A percentile compares a stretch with the other conserved stretches of the same genome.
phyloP scores from a whole-genome alignment of 305 asterid genomes.

The Plantago coronopus region DNA sequence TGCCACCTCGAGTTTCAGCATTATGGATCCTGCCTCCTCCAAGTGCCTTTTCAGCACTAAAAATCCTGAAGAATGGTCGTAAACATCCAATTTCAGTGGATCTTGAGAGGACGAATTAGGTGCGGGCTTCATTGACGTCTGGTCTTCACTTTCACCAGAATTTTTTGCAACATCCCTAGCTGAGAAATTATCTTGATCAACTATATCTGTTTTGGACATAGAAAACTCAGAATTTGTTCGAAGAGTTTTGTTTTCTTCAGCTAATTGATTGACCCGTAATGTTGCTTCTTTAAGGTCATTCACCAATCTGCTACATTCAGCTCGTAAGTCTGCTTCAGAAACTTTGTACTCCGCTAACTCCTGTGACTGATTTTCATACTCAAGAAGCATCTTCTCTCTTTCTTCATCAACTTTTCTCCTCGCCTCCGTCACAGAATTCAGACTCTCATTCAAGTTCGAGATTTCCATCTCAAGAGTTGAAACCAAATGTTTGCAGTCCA shows the following conservation, averaged over 20 bases:
- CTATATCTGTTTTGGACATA: constrained; percentile 36
- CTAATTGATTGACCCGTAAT: constrained; percentile 42
- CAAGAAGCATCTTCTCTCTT: constrained; percentile 33
- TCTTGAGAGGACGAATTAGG: constrained; percentile 30
- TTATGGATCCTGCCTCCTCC: constrained; percentile 46
- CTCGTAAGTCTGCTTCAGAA: constrained; percentile 44
- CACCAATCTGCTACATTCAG: constrained; percentile 43
- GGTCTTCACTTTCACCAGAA: constrained; percentile 28
- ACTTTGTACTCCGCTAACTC: constrained; percentile 42
- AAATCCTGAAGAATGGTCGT: constrained; percentile 39
- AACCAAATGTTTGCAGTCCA: constrained; percentile 38
- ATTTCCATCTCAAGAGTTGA: constrained; percentile 56
- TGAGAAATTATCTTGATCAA: constrained; percentile 29
- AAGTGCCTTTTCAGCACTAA: constrained; percentile 46
- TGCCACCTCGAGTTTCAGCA: constrained; percentile 69
- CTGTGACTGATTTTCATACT: constrained; percentile 44
- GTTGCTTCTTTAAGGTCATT: constrained; percentile 54
- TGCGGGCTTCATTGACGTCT: constrained; percentile 23
- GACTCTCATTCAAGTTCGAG: constrained; percentile 35
- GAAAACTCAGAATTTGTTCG: constrained; percentile 47
- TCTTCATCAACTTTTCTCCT: constrained; percentile 55
- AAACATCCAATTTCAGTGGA: constrained; percentile 30
- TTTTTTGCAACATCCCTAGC: constrained; percentile 34
- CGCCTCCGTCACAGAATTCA: constrained; percentile 42
- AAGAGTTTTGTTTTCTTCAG: constrained; percentile 53